phyloP scores from a whole-genome alignment of 2,329 filamentous ascomycete genomes.

The Fusarium equiseti region DNA sequence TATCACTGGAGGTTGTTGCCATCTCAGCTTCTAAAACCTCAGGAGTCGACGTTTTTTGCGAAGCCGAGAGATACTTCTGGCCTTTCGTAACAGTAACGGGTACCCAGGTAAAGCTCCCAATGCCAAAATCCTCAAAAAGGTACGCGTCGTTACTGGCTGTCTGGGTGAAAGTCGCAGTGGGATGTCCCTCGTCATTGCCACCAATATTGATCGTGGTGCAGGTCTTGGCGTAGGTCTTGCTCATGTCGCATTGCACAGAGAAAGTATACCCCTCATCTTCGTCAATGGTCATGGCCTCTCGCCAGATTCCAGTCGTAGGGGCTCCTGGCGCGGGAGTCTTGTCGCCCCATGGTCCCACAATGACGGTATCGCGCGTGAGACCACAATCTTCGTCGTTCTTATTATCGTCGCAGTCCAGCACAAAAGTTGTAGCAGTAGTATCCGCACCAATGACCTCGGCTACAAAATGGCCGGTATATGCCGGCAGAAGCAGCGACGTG shows the following conservation, averaged over 20 bases:
- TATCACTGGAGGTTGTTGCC: neutral
- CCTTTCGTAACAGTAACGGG: neutral
- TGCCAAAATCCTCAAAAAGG: neutral
- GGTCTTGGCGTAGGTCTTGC: neutral
- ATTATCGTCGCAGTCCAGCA: conserved; percentile 1
- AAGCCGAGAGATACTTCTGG: neutral
- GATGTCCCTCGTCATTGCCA: neutral
- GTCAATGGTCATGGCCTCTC: too few species aligned
- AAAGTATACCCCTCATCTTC: neutral
- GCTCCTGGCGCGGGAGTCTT: neutral
- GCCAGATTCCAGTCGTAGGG: neutral
- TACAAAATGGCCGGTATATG: neutral
- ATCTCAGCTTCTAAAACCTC: neutral
- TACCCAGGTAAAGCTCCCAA: neutral
- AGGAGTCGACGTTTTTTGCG: rapidly evolving
- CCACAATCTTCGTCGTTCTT: neutral
- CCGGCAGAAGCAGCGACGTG: neutral
- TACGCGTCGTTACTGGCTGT: neutral
- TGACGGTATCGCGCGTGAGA: neutral
- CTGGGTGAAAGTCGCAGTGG: neutral
- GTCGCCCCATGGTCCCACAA: neutral
- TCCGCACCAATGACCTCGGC: neutral
- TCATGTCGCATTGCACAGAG: neutral
- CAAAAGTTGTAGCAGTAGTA: neutral
- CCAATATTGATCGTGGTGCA: neutral